phyloP scores from a whole-genome alignment of 176 grass and related monocot species.

The Zizania latifolia region DNA sequence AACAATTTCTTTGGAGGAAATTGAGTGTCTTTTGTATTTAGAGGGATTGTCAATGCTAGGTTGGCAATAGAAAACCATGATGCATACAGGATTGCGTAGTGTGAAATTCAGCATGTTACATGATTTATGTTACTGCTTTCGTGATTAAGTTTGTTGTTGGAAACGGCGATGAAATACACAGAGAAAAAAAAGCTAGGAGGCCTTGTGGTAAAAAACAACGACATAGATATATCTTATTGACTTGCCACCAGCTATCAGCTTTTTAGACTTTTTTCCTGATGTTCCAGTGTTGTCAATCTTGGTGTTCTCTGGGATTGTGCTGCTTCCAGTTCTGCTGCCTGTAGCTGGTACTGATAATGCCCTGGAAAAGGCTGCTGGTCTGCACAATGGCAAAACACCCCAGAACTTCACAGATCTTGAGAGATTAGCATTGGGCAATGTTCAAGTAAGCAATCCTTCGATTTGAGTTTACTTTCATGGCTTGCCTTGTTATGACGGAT shows the following conservation, averaged over 20 bases:
- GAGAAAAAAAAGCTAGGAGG: background rate
- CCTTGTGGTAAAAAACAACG: background rate
- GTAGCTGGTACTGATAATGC: constrained; percentile 57
- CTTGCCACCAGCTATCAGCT: background rate
- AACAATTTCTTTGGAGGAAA: background rate
- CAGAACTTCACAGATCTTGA: constrained; percentile 41
- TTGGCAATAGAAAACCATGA: background rate
- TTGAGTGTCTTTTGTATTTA: background rate
- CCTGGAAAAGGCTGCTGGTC: background rate
- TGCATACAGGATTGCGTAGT: background rate
- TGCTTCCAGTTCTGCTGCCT: constrained; percentile 77
- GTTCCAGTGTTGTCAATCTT: constrained; percentile 77
- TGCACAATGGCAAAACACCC: background rate
- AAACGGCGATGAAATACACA: background rate
- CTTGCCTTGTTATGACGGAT: background rate
- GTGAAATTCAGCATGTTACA: background rate
- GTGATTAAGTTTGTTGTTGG: background rate
- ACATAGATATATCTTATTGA: background rate
- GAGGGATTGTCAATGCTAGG: background rate
- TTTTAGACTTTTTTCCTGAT: background rate
- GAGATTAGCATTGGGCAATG: constrained; percentile 69
- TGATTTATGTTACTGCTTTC: background rate
- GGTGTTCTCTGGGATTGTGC: constrained; percentile 55
- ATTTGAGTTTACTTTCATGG: background rate
- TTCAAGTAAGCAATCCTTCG: constrained; percentile 41